Base-by-base conservation (phyloP, 192 early-diverging fungal genomes). In the Entophlyctis luteolus region DNA sequence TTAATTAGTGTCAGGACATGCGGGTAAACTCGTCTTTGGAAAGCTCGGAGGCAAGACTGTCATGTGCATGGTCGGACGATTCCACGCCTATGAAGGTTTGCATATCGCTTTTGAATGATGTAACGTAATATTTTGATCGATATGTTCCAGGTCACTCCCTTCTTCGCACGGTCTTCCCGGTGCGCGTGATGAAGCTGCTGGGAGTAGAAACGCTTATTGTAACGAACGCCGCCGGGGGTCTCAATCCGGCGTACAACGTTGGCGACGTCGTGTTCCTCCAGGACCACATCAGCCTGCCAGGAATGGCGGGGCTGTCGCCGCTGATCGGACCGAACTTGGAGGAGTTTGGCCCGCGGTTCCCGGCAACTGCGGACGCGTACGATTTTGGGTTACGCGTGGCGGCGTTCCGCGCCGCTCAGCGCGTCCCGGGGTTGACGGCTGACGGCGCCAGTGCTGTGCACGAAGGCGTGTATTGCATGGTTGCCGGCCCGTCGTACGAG, bases 401-500 rank as follows among this genome's bases (percentile, higher is more conserved):
- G 5, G 88, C 88, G 23, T 88, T 90, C 71, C 70, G 78, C 70
- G 84, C 87, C 35, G 88, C 86, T 25, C 62, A 70, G 32, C 65
- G 65, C 25, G 66, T 80, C 29, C n/a, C n/a, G n/a, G 77, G 79
- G 18, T 67, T 84, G 12, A 67, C 77, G 8, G 53, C 67, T 18
- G 73, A 77, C n/a, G n/a, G n/a, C n/a, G n/a, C n/a, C n/a, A n/a
- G n/a, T n/a, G 27, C 78, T 49, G 77, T 94, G 69, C 81, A 87
- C 33, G 93, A 95, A 73, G 93, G 91, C 55, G 77, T 90, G 6
- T 93, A 92, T 67, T 78, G 75, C 65, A 89, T 89, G 69, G 90
- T 93, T 4, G 77, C 89, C n/a, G 94, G 94, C 0, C 94, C 94
- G n/a, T 85, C 82, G n/a, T 94, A 89, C 65, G 95, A 97, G 74